Evolutionary conservation across 257 asterid genomes (phyloP).

Genomic region (Capsicum chinense): DNA sequence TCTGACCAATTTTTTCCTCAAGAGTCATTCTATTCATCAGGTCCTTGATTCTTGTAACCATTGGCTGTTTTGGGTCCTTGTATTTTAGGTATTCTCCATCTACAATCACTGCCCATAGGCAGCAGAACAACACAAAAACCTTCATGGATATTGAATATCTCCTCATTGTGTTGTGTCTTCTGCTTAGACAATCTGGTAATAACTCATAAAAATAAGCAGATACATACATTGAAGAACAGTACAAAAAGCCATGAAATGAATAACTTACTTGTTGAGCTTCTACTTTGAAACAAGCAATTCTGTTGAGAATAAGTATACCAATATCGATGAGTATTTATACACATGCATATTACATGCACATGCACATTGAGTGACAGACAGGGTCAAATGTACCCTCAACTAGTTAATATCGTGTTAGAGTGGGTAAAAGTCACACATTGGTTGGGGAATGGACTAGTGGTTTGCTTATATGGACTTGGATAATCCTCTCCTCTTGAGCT

Average conservation of each 20-base stretch:
- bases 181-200: slow-evolving; percentile 23
- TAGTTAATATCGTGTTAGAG: too few relatives aligned
- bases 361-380: slow-evolving; percentile 12
- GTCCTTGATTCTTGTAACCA: slow-evolving; percentile 33
- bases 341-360: neutral
- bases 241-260: neutral
- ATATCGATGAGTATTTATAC: neutral
- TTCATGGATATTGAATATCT: slow-evolving; percentile 11
- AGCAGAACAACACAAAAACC: slow-evolving; percentile 29
- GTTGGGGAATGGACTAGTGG: too few relatives aligned
- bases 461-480: too few relatives aligned
- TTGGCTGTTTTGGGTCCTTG: slow-evolving; percentile 38
- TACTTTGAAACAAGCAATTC: neutral
- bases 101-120: slow-evolving; percentile 20
- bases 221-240: neutral
- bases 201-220: neutral
- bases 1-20: slow-evolving; percentile 40
- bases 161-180: slow-evolving; percentile 25
- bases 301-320: neutral
- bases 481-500: too few relatives aligned
- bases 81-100: slow-evolving; percentile 33
- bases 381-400: too few relatives aligned
- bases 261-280: slow-evolving; percentile 21
- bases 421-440: too few relatives aligned
- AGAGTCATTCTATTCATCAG: slow-evolving; percentile 39